Conservation (phyloP, 495 filamentous ascomycete genomes). For the Staphylotrichum tortipilum region DNA sequence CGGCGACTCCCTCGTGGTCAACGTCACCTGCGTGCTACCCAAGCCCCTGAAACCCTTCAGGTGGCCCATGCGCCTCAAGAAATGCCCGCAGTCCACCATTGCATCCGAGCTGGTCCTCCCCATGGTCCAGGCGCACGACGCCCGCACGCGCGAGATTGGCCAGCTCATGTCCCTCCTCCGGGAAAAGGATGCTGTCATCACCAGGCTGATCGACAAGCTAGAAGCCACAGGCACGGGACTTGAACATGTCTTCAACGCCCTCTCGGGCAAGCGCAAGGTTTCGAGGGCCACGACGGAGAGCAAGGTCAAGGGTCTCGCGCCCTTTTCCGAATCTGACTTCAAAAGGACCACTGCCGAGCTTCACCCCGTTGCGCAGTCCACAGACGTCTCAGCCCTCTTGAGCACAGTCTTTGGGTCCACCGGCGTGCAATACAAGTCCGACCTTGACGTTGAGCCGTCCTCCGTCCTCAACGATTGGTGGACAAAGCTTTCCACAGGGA, state of each 20-base stretch:
- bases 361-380: conserved; percentile 19
- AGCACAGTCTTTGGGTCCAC: conserved; percentile 26
- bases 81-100: conserved; percentile 43
- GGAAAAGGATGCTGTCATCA: conserved; percentile 74
- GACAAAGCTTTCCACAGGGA: conserved; percentile 33
- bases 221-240: conserved; percentile 60
- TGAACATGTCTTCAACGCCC: conserved; percentile 59
- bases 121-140: conserved; percentile 50
- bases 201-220: conserved; percentile 69
- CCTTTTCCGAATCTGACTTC: conserved; percentile 45
- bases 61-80: conserved; percentile 58
- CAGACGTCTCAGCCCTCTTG: conserved; percentile 29
- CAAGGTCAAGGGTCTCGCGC: conserved; percentile 47
- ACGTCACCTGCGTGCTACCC: conserved; percentile 54
- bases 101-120: conserved; percentile 61
- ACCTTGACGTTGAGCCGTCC: conserved; percentile 24
- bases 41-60: conserved; percentile 55
- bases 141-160: conserved; percentile 41
- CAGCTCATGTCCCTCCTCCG: conserved; percentile 51
- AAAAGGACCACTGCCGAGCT: conserved; percentile 21
- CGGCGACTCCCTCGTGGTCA: conserved; percentile 43
- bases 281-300: conserved; percentile 39
- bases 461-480: conserved; percentile 40
- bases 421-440: conserved; percentile 19
- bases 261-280: conserved; percentile 43